phyloP scores from a whole-genome alignment of 2,329 filamentous ascomycete species.

The Fusarium veterinarium region DNA sequence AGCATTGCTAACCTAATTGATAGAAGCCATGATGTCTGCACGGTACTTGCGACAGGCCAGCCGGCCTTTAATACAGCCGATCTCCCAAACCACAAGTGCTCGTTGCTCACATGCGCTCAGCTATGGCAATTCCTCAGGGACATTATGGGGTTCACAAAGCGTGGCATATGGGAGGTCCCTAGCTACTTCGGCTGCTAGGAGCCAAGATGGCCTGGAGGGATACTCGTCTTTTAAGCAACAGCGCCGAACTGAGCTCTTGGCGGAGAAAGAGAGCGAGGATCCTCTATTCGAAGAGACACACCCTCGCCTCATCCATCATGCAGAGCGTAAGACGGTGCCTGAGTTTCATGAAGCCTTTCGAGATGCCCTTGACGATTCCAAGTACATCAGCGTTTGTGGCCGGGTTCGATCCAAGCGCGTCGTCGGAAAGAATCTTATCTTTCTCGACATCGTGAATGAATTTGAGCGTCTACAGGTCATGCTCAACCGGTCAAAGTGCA shows the following conservation, averaged over 20 bases:
- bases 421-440: conserved; percentile 82
- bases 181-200: conserved; percentile 36
- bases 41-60: conserved; percentile 53
- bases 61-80: conserved; percentile 42
- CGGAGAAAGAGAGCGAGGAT: conserved; percentile 50
- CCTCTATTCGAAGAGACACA: conserved; percentile 52
- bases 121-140: conserved; percentile 22
- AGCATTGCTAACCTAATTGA: conserved; percentile 35
- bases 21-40: conserved; percentile 53
- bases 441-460: conserved; percentile 83
- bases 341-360: conserved; percentile 50
- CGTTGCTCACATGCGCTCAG: conserved; percentile 20
- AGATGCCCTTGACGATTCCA: conserved; percentile 42
- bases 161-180: conserved; percentile 30
- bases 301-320: conserved; percentile 49
- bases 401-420: conserved; percentile 79
- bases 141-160: conserved; percentile 7
- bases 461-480: conserved; percentile 80
- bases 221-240: conserved; percentile 53
- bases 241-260: conserved; percentile 48
- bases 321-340: conserved; percentile 47
- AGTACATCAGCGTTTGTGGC: conserved; percentile 59
- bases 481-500: conserved; percentile 70
- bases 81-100: conserved; percentile 19
- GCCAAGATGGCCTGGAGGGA: conserved; percentile 38